Base-by-base conservation (phyloP, 176 grass and related monocot species). In the Musa troglodytarum region DNA sequence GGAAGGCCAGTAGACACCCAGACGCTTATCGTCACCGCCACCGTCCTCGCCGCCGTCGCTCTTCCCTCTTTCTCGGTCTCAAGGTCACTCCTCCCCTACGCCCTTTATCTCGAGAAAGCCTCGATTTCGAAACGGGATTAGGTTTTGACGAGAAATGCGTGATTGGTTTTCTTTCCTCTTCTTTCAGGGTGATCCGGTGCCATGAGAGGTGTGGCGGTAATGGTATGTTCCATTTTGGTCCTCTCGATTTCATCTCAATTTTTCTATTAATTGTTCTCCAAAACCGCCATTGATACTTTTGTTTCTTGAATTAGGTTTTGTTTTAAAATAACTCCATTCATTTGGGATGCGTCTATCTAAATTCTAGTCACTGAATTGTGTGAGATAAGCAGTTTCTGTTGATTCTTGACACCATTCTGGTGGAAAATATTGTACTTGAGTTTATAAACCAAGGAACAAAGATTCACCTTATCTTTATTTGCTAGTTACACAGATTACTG, bases 201-300 rank as follows among this genome's bases (percentile, higher is more conserved):
- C 92, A 54, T 96, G 80, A 89, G 10, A 85, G 79, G 74, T 96
- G 92, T 56, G 92, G 88, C 52, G 92, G 92, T 78, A 91, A 96
- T 49, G 92, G 84, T 86, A 85, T 17, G 65, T n/a, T 61, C n/a
- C n/a, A 19, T 9, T 61, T 6, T 61, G 16, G 57, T 61, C 3
- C 57, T n/a, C 17, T n/a, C 57, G 8, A 61, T n/a, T 61, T 61
- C 10, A 15, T 56, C 54, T 16, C 15, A 56, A 4, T 15, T 54
- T 73, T 54, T 23, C 16, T 73, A 21, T 53, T 21, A 22, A 21
- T 24, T 10, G 9, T 67, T 66, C 14, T 56, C 14, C 34, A 43
- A 6, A 15, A 17, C 12, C 16, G 4, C 10, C 16, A 56, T 56
- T 56, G 14, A 56, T 56, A 16, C 54, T 56, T 43, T 6, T 16